Evolutionary conservation across 2,329 filamentous ascomycete species (phyloP).

Genomic region (Botrytis elliptica): DNA sequence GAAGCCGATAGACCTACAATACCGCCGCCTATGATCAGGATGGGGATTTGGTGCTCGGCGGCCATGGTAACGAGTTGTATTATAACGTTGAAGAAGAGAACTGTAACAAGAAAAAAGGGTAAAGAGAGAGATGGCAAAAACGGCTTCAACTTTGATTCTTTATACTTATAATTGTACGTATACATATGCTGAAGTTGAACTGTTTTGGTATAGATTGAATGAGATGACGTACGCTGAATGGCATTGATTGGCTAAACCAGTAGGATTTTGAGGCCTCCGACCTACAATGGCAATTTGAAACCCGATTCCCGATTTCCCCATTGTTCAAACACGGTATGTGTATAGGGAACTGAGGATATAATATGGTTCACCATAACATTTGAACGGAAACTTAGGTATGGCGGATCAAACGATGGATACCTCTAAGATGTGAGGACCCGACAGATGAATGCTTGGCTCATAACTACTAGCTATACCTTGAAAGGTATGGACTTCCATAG

Average conservation of each 20-base stretch:
- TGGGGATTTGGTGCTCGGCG: conserved; percentile 22
- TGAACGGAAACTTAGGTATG: neutral
- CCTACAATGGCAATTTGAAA: neutral
- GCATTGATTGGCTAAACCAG: neutral
- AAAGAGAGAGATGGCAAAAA: no score
- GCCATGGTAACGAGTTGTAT: neutral
- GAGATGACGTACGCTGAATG: neutral
- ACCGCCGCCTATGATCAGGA: conserved; percentile 44
- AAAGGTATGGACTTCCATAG: neutral
- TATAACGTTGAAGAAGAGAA: neutral
- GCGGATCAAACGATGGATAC: neutral
- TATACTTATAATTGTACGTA: neutral
- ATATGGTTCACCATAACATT: neutral
- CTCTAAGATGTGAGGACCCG: neutral
- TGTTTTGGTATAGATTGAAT: neutral
- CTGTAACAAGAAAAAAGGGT: neutral
- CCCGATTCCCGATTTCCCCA: neutral
- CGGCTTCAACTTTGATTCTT: neutral
- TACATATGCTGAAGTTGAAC: neutral
- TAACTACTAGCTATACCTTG: neutral
- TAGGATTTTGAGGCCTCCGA: neutral
- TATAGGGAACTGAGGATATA: neutral
- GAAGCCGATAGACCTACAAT: conserved; percentile 44
- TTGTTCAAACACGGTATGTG: no score
- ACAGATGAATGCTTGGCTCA: neutral